Evolutionary conservation across 2,329 filamentous ascomycete genomes (phyloP).

Genomic region (Fusarium concolor): DNA sequence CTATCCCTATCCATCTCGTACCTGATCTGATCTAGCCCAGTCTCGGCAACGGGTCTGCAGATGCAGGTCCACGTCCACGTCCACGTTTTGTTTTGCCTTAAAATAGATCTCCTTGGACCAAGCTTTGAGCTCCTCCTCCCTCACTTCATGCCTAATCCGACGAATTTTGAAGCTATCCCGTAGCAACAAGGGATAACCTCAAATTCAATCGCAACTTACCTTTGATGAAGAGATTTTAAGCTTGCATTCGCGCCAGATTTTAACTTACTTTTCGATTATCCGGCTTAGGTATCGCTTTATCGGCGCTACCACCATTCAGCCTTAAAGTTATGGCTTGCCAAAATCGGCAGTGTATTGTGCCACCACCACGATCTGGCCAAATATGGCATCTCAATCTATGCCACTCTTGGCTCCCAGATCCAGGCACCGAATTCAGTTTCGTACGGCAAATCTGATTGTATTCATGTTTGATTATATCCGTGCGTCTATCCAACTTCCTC

Average conservation of each 20-base stretch:
- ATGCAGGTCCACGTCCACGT: not conserved
- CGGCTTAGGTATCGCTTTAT: constrained; percentile 8
- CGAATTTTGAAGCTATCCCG: not conserved
- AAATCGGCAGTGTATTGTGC: constrained; percentile 6
- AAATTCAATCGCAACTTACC: not conserved
- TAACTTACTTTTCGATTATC: not conserved
- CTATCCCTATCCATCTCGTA: constrained; percentile 5
- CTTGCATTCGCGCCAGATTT: not conserved
- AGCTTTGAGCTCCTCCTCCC: not conserved
- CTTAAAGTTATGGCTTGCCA: constrained; percentile 1
- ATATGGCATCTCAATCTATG: constrained; percentile 35
- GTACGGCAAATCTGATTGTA: not conserved
- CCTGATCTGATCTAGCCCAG: constrained; percentile 27
- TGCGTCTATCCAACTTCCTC: not conserved
- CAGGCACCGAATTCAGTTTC: constrained; percentile 22
- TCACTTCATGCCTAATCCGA: not conserved
- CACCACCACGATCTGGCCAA: constrained; percentile 24
- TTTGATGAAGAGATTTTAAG: not conserved
- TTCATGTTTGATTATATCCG: not conserved
- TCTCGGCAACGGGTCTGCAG: not conserved
- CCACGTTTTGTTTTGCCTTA: constrained; percentile 23
- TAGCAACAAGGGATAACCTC: not conserved
- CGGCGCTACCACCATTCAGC: not conserved
- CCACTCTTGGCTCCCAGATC: constrained; percentile 23
- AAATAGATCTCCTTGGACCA: constrained; percentile 28